These are phyloP conservation scores for Chenopodium berlandieri DNA, from an alignment of 148 eudicot species.

Conservation along the genomic window DNA sequence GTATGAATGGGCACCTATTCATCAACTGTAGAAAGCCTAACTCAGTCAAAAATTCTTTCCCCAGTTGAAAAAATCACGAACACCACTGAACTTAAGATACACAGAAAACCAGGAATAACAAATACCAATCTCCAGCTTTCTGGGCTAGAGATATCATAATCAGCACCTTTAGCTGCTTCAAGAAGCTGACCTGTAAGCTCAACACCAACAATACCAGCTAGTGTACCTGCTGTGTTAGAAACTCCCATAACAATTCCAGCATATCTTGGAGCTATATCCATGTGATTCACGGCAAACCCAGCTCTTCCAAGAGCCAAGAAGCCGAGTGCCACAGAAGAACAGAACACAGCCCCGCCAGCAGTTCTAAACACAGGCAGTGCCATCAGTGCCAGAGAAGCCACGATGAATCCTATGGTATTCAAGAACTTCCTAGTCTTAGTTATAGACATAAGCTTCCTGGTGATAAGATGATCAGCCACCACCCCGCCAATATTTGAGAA, in stretches of 20 bases:
- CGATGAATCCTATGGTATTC: constrained; percentile 75
- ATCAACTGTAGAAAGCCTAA: constrained; percentile 15
- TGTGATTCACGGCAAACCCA: constrained; percentile 96
- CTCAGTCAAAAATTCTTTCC: constrained; percentile 85
- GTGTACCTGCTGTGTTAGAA: constrained; percentile 92
- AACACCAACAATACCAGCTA: constrained; percentile 91
- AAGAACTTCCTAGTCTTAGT: constrained; percentile 73
- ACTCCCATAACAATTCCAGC: constrained; percentile 98
- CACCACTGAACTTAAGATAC: constrained; percentile 70
- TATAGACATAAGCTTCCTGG: constrained; percentile 62
- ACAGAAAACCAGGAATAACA: constrained; percentile 74
- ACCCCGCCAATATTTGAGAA: constrained; percentile 85
- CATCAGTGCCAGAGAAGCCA: constrained; percentile 75
- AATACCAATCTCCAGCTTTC: constrained; percentile 88
- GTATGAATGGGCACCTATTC: neutral
- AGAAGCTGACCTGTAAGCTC: constrained; percentile 84
- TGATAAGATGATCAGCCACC: constrained; percentile 75
- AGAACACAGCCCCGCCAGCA: constrained; percentile 69
- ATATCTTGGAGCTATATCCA: constrained; percentile 95
- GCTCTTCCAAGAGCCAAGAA: constrained; percentile 96
- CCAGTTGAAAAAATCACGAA: constrained; percentile 77
- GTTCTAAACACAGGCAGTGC: constrained; percentile 70
- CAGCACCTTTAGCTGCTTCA: constrained; percentile 80
- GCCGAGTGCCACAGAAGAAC: constrained; percentile 94
- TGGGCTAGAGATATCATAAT: constrained; percentile 68